Conservation (phyloP, 495 filamentous ascomycete genomes). For the Penicillium silybi region DNA sequence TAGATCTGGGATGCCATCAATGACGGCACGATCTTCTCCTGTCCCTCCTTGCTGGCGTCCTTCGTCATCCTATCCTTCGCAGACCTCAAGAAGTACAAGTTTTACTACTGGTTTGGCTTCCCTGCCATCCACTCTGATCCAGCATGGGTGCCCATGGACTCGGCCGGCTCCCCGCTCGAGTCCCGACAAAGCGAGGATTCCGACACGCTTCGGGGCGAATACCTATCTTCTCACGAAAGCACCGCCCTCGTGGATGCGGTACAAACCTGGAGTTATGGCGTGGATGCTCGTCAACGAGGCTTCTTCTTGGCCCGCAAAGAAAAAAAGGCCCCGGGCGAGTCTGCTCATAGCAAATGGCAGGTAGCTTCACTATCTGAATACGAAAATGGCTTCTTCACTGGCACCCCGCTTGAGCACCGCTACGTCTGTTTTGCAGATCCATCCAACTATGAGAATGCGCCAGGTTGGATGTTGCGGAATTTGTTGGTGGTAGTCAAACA, state of each 20-base stretch:
- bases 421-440: conserved; percentile 88
- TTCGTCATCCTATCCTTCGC: conserved; percentile 91
- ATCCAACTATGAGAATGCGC: conserved; percentile 78
- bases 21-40: conserved; percentile 92
- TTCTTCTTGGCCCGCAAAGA: conserved; percentile 87
- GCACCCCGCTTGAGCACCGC: conserved; percentile 60
- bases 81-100: conserved; percentile 92
- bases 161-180: conserved; percentile 4
- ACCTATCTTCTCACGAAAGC: conserved; percentile 61
- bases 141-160: conserved; percentile 56
- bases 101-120: conserved; percentile 93
- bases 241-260: conserved; percentile 71
- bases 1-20: conserved; percentile 97
- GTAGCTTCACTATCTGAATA: conserved; percentile 71
- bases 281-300: conserved; percentile 78
- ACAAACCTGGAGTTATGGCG: conserved; percentile 77
- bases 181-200: conserved; percentile 13
- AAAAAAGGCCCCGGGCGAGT: conserved; percentile 14
- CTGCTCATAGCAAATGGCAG: conserved; percentile 50
- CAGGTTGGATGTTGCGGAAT: conserved; percentile 91
- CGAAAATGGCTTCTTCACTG: conserved; percentile 83
- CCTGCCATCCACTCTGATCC: conserved; percentile 87
- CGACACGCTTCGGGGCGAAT: conserved; percentile 24
- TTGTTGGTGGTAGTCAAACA: conserved; percentile 80
- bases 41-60: conserved; percentile 82